Evolutionary conservation across 106 monocot species (phyloP).

Genomic region (Dactylorhiza incarnata): DNA sequence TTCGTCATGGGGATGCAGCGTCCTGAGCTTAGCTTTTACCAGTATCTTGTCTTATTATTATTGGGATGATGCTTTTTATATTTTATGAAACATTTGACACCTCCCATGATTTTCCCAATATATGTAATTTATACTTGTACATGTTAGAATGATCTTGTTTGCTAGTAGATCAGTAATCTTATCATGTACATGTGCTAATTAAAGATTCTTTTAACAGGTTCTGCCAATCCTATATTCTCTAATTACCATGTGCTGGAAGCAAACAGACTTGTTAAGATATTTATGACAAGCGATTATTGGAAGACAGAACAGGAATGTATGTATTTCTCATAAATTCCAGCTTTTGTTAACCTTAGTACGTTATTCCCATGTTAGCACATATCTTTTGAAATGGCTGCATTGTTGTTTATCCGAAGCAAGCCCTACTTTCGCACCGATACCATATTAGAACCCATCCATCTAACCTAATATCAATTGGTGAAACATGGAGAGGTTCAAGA

Average conservation of each 20-base stretch:
- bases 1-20: too few relatives aligned
- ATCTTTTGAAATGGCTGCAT: not conserved
- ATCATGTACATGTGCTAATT: not conserved
- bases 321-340: constrained; percentile 7
- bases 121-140: not conserved
- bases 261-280: constrained; percentile 49
- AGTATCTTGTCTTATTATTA: not conserved
- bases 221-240: constrained; percentile 71
- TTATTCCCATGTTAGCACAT: not conserved
- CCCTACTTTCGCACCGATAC: too few relatives aligned
- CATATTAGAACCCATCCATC: too few relatives aligned
- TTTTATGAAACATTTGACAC: not conserved
- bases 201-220: constrained; percentile 34
- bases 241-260: constrained; percentile 60
- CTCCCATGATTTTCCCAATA: not conserved
- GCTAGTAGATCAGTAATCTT: not conserved
- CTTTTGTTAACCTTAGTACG: not conserved
- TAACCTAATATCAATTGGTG: too few relatives aligned
- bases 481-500: too few relatives aligned
- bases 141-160: not conserved
- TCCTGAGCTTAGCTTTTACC: not conserved
- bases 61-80: not conserved
- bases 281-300: constrained; percentile 9
- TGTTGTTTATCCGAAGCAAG: too few relatives aligned
- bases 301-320: constrained; percentile 30